A percentile compares a stretch with the other conserved stretches of the same genome.
Evolutionary conservation across 352 stramenopile species (phyloP).

Genomic region (Phytopythium sindhum): DNA sequence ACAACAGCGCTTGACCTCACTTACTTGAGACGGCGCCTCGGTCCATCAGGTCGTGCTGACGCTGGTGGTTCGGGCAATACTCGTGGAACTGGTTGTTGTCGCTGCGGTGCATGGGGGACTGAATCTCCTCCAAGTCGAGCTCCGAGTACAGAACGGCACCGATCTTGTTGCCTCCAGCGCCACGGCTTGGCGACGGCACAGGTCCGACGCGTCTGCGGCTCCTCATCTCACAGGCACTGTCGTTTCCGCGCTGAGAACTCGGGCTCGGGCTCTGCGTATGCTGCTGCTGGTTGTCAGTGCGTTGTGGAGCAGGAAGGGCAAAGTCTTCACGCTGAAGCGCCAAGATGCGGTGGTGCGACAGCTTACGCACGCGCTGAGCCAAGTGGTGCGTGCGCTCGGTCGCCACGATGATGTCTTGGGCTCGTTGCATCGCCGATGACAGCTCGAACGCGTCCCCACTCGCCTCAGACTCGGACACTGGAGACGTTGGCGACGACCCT

Average conservation of each 20-base stretch:
- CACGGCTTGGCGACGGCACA: not conserved
- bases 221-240: not conserved
- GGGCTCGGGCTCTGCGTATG: conserved; percentile 6
- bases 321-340: conserved; percentile 65
- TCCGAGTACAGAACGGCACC: conserved; percentile 8
- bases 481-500: conserved; percentile 6
- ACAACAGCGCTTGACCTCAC: not conserved
- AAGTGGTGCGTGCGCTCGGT: conserved; percentile 63
- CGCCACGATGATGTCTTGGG: conserved; percentile 59
- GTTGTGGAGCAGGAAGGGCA: conserved; percentile 17
- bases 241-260: not conserved
- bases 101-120: not conserved
- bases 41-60: conserved; percentile 10
- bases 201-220: not conserved
- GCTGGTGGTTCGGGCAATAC: conserved; percentile 5
- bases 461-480: not conserved
- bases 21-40: not conserved
- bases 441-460: conserved; percentile 28
- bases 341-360: conserved; percentile 61
- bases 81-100: conserved; percentile 7
- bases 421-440: conserved; percentile 38
- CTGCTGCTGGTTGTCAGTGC: conserved; percentile 25
- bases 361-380: conserved; percentile 65
- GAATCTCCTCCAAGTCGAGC: conserved; percentile 6
- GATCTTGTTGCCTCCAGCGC: not conserved